A percentile compares a stretch with the other conserved stretches of the same genome.
Evolutionary conservation across 2,329 filamentous ascomycete genomes (phyloP).

Genomic region (Arachnomyces sp.): DNA sequence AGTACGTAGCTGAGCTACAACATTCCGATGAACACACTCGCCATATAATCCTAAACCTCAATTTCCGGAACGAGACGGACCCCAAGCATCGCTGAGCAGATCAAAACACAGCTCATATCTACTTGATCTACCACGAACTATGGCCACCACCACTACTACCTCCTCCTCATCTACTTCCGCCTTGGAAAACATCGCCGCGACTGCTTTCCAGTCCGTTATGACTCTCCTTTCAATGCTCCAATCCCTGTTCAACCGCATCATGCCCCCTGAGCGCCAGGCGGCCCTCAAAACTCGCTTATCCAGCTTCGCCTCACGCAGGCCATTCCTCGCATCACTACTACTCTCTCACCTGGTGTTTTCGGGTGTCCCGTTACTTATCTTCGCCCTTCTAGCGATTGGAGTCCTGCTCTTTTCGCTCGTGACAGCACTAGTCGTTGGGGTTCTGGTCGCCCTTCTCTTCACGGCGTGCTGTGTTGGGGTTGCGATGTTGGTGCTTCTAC

Average conservation of each 20-base stretch:
- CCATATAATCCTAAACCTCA: too few relatives aligned
- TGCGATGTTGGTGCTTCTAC: slow-evolving; percentile 60
- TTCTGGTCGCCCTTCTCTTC: slow-evolving; percentile 51
- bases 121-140: background rate
- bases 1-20: too few relatives aligned
- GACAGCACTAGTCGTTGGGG: slow-evolving; percentile 48
- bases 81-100: slow-evolving; percentile 3
- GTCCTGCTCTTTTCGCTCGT: slow-evolving; percentile 57
- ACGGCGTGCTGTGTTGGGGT: slow-evolving; percentile 61
- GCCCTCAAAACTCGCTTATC: slow-evolving; percentile 47
- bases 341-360: slow-evolving; percentile 58
- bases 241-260: slow-evolving; percentile 40
- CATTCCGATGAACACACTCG: too few relatives aligned
- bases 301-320: slow-evolving; percentile 55
- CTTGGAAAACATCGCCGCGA: background rate
- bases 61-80: too few relatives aligned
- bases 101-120: background rate
- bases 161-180: background rate
- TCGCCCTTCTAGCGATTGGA: slow-evolving; percentile 57
- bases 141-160: background rate
- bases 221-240: slow-evolving; percentile 8
- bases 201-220: background rate
- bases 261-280: slow-evolving; percentile 56
- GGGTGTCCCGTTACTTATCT: slow-evolving; percentile 60
- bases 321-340: slow-evolving; percentile 64